phyloP scores from a whole-genome alignment of 179 eudicot species.

The Spergularia azorica region DNA sequence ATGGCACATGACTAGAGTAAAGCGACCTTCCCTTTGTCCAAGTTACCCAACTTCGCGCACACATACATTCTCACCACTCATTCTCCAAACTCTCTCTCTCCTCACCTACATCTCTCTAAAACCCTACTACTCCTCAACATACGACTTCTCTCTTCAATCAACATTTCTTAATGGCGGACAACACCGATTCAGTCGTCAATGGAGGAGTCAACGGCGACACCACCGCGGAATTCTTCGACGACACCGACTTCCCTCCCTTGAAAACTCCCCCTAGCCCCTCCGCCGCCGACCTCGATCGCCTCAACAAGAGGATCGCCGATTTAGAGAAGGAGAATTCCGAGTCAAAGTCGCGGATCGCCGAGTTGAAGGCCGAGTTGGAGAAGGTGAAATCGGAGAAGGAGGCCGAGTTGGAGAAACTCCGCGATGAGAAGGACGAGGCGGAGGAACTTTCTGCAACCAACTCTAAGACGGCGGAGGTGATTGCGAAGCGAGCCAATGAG shows the following conservation, averaged over 20 bases:
- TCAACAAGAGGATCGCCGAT: conserved; percentile 1
- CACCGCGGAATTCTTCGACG: conserved; percentile 17
- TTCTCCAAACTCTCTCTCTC: background rate
- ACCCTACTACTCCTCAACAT: too few species aligned
- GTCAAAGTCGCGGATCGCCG: conserved; percentile 9
- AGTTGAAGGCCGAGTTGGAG: conserved; percentile 7
- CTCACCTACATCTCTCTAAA: background rate
- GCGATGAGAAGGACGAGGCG: conserved; percentile 9
- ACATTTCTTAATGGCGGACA: conserved; percentile 8
- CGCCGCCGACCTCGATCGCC: conserved; percentile 1
- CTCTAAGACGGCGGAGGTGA: background rate
- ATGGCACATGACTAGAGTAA: too few species aligned
- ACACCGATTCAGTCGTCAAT: conserved; percentile 11
- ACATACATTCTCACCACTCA: background rate
- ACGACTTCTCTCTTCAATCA: too few species aligned
- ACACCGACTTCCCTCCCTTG: conserved; percentile 17
- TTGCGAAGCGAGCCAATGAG: conserved; percentile 10
- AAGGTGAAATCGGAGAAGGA: background rate
- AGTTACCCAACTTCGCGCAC: too few species aligned
- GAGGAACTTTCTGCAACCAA: background rate
- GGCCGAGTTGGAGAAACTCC: conserved; percentile 15
- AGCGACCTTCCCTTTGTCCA: too few species aligned
- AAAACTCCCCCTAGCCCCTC: conserved; percentile 18
- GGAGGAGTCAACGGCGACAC: conserved; percentile 11
- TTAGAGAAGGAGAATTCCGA: conserved; percentile 7